phyloP scores from a whole-genome alignment of 208 protist species.

The Entamoeba nuttalli region DNA sequence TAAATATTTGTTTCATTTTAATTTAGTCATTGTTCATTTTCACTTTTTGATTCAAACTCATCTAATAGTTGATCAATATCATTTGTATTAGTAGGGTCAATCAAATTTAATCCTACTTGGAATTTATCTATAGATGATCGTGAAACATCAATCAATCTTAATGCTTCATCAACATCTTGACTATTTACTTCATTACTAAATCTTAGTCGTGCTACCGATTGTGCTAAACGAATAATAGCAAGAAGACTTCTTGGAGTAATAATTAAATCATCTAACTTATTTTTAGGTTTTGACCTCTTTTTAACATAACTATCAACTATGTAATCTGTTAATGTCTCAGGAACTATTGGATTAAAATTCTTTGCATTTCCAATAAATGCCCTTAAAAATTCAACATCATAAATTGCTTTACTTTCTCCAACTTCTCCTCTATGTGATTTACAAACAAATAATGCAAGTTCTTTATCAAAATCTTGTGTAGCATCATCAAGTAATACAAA shows the following conservation, averaged over 20 bases:
- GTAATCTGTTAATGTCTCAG: neutral
- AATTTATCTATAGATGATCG: neutral
- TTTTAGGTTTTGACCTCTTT: neutral
- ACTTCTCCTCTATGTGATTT: neutral
- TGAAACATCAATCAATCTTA: neutral
- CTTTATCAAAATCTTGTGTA: slow-evolving; percentile 61
- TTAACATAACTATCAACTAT: neutral
- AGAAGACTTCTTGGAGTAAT: neutral
- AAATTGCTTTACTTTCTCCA: neutral
- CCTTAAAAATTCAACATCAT: neutral
- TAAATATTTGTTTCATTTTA: too few species aligned
- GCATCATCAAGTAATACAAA: slow-evolving; percentile 93
- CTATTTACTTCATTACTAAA: neutral
- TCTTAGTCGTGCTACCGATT: neutral
- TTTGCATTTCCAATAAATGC: neutral
- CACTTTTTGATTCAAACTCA: too few species aligned
- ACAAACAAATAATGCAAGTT: slow-evolving; percentile 16
- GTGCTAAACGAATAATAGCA: neutral
- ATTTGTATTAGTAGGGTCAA: too few species aligned
- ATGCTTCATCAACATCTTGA: neutral
- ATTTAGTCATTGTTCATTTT: too few species aligned
- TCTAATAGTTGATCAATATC: too few species aligned
- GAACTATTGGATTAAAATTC: neutral
- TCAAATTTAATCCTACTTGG: too few species aligned
- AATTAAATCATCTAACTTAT: neutral